A percentile compares a stretch with the other conserved stretches of the same genome.
Conservation (phyloP, 2,329 filamentous ascomycete species). For the Colletotrichum orchidophilum region DNA sequence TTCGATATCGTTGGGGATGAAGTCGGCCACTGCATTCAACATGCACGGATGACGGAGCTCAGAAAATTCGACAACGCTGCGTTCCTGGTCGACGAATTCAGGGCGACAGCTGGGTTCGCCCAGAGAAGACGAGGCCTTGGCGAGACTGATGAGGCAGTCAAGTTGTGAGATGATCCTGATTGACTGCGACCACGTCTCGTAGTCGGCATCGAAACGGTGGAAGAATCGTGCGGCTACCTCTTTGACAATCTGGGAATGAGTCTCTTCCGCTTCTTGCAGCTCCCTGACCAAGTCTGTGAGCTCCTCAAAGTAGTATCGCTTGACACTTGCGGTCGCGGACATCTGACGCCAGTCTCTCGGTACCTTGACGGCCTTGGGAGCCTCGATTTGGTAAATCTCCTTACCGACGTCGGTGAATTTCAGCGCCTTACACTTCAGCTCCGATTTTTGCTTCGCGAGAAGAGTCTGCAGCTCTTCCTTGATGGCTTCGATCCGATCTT, state of each 20-base stretch:
- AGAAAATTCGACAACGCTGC: conserved; percentile 89
- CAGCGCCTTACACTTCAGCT: conserved; percentile 78
- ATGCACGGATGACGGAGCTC: conserved; percentile 97
- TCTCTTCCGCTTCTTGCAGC: conserved; percentile 94
- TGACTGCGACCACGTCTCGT: conserved; percentile 86
- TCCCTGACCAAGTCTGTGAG: conserved; percentile 84
- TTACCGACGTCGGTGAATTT: conserved; percentile 90
- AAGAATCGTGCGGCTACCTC: conserved; percentile 87
- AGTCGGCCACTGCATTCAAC: conserved; percentile 86
- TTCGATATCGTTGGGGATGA: conserved; percentile 94
- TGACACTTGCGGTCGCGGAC: conserved; percentile 90
- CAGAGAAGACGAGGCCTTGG: conserved; percentile 84
- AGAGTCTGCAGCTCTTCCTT: conserved; percentile 77
- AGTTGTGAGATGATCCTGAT: conserved; percentile 91
- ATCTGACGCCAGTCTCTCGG: conserved; percentile 94
- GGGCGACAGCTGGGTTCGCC: conserved; percentile 91
- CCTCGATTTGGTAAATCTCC: conserved; percentile 95
- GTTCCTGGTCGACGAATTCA: conserved; percentile 83
- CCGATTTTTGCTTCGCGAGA: conserved; percentile 74
- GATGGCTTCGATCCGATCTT: conserved; percentile 79
- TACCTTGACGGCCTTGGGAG: conserved; percentile 85
- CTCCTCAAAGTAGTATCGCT: conserved; percentile 92
- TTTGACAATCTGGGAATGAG: conserved; percentile 88
- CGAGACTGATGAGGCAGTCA: conserved; percentile 93
- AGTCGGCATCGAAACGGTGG: conserved; percentile 86